phyloP scores from a whole-genome alignment of 2,329 filamentous ascomycete genomes.

The Onygenales sp. region DNA sequence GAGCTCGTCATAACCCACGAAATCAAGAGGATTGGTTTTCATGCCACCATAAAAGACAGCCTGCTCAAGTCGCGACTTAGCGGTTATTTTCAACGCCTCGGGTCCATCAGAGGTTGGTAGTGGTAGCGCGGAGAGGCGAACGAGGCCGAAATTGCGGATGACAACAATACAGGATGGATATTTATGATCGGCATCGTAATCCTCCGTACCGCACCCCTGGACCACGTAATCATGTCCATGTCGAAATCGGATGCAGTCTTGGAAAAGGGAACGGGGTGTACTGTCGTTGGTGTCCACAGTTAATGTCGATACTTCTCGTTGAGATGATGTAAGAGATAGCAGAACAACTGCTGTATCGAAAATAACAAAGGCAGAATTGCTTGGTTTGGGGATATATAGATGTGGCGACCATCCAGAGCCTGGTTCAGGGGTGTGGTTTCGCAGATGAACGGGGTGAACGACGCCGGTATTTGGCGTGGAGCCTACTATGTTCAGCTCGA shows the following conservation, averaged over 20 bases:
- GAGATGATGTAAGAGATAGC: conserved; percentile 58
- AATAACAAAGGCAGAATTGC: conserved; percentile 70
- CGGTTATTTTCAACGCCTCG: conserved; percentile 50
- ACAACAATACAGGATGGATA: conserved; percentile 42
- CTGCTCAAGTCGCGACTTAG: conserved; percentile 85
- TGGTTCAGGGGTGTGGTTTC: conserved; percentile 42
- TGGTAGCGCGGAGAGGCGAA: conserved; percentile 41
- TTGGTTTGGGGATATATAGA: conserved; percentile 68
- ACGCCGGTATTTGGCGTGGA: conserved; percentile 50
- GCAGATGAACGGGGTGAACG: conserved; percentile 59
- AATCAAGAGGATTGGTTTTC: conserved; percentile 77
- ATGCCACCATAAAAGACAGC: conserved; percentile 85
- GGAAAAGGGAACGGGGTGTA: conserved; percentile 55
- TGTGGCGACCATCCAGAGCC: conserved; percentile 45
- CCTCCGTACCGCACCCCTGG: conserved; percentile 42
- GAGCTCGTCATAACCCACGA: conserved; percentile 58
- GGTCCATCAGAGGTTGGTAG: conserved; percentile 38
- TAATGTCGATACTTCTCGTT: conserved; percentile 67
- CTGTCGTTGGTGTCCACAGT: conserved; percentile 58
- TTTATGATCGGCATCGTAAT: conserved; percentile 28
- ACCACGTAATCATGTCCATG: conserved; percentile 40
- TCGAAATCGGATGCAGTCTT: conserved; percentile 78
- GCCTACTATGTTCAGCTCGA: conserved; percentile 58
- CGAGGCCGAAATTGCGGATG: conserved; percentile 48
- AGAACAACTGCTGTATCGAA: conserved; percentile 72